A percentile compares a stretch with the other conserved stretches of the same genome.
Conservation (phyloP, 2,329 filamentous ascomycete genomes). For the Fusarium anthophilum region DNA sequence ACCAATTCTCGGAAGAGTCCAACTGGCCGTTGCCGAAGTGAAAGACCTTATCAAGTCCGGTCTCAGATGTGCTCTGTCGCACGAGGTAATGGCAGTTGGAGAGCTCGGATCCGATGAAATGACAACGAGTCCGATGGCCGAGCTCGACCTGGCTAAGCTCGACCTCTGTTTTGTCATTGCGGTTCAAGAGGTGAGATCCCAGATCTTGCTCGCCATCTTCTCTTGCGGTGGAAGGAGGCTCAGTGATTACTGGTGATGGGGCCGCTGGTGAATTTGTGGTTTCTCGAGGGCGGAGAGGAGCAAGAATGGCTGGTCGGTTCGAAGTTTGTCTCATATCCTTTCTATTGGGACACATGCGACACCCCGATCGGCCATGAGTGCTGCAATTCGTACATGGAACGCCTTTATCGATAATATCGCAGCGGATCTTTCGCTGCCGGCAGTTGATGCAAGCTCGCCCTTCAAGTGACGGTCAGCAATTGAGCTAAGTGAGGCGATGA, state of each 20-base stretch:
- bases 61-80: background rate
- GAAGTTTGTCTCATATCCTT: background rate
- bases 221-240: background rate
- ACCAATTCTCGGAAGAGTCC: background rate
- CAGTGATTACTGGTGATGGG: background rate
- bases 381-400: constrained; percentile 5
- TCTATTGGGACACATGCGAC: background rate
- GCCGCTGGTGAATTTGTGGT: background rate
- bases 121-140: constrained; percentile 1
- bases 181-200: background rate
- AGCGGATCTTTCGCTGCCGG: background rate
- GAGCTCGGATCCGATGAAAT: constrained; percentile 1
- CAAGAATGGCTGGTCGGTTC: background rate
- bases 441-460: constrained; percentile 8
- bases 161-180: background rate
- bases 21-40: constrained; percentile 10
- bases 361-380: background rate
- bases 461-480: accelerated
- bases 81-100: constrained; percentile 8
- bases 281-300: background rate
- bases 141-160: background rate
- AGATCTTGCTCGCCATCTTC: background rate
- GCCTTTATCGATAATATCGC: background rate
- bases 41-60: background rate
- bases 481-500: accelerated